A percentile compares a stretch with the other conserved stretches of the same genome.
Conservation (phyloP, 2,329 filamentous ascomycete species). For the Zymoseptoria passerinii region DNA sequence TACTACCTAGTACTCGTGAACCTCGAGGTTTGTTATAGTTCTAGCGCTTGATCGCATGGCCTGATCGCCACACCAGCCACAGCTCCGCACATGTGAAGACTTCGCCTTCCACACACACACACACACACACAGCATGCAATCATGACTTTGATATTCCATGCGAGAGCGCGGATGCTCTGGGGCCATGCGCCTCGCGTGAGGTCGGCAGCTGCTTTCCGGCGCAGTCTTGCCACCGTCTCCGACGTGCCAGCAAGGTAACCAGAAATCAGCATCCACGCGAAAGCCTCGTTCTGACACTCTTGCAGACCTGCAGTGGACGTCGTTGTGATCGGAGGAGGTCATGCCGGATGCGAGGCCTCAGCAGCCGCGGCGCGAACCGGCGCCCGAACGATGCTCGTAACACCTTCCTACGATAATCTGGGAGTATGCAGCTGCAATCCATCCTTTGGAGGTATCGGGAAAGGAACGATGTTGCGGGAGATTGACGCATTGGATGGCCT, state of each 20-base stretch:
- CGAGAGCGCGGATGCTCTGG: constrained; percentile 36
- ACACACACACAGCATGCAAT: not conserved
- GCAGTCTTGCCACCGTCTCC: constrained; percentile 40
- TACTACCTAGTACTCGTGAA: not conserved
- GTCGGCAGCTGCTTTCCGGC: constrained; percentile 30
- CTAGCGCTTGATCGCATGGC: not conserved
- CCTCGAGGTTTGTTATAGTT: not conserved
- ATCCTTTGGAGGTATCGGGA: constrained; percentile 96
- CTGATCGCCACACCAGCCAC: not conserved
- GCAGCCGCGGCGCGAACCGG: constrained; percentile 83
- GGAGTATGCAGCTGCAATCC: constrained; percentile 96
- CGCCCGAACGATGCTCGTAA: constrained; percentile 81
- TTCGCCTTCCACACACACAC: not conserved
- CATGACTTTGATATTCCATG: constrained; percentile 23
- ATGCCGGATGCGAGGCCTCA: constrained; percentile 90
- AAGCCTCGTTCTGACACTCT: constrained; percentile 28
- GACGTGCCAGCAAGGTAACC: constrained; percentile 24
- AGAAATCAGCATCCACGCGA: not conserved
- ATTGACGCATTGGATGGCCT: constrained; percentile 91
- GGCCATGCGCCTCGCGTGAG: constrained; percentile 41
- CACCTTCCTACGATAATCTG: constrained; percentile 78
- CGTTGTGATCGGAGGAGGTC: constrained; percentile 88
- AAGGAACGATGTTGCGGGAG: constrained; percentile 91
- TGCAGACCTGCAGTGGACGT: constrained; percentile 55
- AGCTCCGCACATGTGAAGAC: not conserved